Percentiles rank a stretch among this genome's conserved stretches.
These are phyloP conservation scores for Xylaria arbuscula DNA, from an alignment of 2,329 filamentous ascomycete species.

Conservation along the genomic window DNA sequence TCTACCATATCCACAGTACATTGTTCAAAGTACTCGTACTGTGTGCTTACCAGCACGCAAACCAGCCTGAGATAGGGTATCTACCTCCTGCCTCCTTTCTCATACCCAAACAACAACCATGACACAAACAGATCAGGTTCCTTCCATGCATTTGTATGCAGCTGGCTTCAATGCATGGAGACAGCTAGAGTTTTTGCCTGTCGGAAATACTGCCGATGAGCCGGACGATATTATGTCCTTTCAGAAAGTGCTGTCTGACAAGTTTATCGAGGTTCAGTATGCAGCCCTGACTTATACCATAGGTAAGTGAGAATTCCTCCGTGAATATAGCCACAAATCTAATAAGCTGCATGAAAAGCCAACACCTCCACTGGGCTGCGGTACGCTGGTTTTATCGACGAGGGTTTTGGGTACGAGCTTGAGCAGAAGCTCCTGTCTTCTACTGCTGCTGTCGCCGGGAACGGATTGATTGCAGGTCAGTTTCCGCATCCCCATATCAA, in stretches of 20 bases:
- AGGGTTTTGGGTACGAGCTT: constrained; percentile 37
- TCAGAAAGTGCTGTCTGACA: constrained; percentile 54
- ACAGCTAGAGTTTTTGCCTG: constrained; percentile 58
- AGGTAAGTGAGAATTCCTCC: constrained; percentile 52
- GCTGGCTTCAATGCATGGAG: constrained; percentile 69
- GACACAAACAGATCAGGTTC: not conserved
- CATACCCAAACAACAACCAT: constrained; percentile 1
- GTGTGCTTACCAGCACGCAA: not conserved
- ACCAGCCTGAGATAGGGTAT: not conserved
- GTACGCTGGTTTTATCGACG: constrained; percentile 48
- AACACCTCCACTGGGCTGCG: constrained; percentile 42
- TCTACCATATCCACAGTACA: not conserved
- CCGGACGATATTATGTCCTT: constrained; percentile 61
- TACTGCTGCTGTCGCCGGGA: constrained; percentile 51
- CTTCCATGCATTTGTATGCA: constrained; percentile 62
- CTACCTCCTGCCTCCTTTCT: not conserved
- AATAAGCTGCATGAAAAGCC: constrained; percentile 37
- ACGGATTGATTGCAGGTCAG: constrained; percentile 50
- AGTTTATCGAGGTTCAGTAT: constrained; percentile 48
- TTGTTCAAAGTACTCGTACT: constrained; percentile 2
- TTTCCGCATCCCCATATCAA: constrained; percentile 6
- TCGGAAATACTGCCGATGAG: constrained; percentile 45
- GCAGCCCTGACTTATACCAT: constrained; percentile 57
- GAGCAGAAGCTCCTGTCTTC: constrained; percentile 42
- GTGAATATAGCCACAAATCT: not conserved